Percentiles rank a stretch among this genome's conserved stretches.
phyloP scores from a whole-genome alignment of 1,284 basidiomycete species.

The Heimioporus punctisporus region DNA sequence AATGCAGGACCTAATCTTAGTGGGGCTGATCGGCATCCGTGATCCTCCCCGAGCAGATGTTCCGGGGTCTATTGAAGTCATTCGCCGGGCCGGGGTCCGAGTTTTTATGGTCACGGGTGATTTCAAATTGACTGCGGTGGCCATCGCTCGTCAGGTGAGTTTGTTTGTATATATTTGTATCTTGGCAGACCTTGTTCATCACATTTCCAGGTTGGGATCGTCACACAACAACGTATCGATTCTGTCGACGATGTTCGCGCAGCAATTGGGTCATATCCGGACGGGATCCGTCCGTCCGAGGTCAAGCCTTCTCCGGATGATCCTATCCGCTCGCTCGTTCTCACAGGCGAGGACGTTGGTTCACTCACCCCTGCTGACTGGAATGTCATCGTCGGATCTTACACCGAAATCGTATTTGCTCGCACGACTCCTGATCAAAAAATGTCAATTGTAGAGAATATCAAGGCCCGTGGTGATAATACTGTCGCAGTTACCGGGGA shows the following conservation, averaged over 20 bases:
- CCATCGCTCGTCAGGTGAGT: conserved; percentile 45
- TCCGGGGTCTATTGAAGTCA: conserved; percentile 44
- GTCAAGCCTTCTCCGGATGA: conserved; percentile 34
- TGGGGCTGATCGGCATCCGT: conserved; percentile 62
- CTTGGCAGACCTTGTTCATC: background rate
- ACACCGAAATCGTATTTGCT: conserved; percentile 60
- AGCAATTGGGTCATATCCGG: conserved; percentile 18
- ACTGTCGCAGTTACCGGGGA: conserved; percentile 60
- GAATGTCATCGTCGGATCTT: conserved; percentile 47
- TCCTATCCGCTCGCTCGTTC: conserved; percentile 37
- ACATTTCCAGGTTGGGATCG: conserved; percentile 52
- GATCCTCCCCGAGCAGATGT: conserved; percentile 62
- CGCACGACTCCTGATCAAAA: conserved; percentile 66
- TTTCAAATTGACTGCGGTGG: conserved; percentile 44
- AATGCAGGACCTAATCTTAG: conserved; percentile 47
- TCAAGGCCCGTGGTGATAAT: conserved; percentile 46
- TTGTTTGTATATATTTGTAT: background rate
- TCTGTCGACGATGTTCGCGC: conserved; percentile 38
- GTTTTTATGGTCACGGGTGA: conserved; percentile 64
- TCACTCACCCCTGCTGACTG: conserved; percentile 47
- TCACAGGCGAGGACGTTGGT: conserved; percentile 48
- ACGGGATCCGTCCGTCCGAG: conserved; percentile 10
- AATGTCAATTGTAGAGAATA: conserved; percentile 56
- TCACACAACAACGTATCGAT: conserved; percentile 49
- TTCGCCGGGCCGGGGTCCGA: conserved; percentile 47